These are phyloP conservation scores for Zizania palustris DNA, from an alignment of 202 grass and related monocot genomes.

Conservation along the genomic window DNA sequence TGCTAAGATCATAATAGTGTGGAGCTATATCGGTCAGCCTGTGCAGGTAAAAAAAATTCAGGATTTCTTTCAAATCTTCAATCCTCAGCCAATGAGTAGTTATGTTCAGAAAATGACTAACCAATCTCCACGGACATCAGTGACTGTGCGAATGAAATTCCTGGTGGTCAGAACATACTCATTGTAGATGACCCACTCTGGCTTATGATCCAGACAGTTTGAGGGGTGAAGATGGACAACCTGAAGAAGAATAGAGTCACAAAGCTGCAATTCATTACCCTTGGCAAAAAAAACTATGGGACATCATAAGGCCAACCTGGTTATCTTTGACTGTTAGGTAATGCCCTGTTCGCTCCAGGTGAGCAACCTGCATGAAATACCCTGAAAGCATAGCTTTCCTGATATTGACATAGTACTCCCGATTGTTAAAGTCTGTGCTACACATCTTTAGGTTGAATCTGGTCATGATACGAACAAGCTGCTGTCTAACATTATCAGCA, in stretches of 20 bases:
- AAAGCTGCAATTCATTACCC: conserved; percentile 2
- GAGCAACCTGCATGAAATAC: conserved; percentile 98
- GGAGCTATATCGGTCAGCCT: conserved; percentile 86
- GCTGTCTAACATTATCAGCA: conserved; percentile 92
- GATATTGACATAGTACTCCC: conserved; percentile 89
- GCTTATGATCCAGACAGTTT: conserved; percentile 88
- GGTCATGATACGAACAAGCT: conserved; percentile 94
- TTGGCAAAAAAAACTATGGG: background rate
- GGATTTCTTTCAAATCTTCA: conserved; percentile 27
- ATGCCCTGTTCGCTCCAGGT: conserved; percentile 85
- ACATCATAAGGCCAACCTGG: conserved; percentile 56
- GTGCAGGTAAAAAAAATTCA: conserved; percentile 15
- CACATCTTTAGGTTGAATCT: conserved; percentile 95
- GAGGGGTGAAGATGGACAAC: conserved; percentile 96
- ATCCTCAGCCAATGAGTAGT: background rate
- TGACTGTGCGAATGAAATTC: conserved; percentile 93
- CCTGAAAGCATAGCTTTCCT: conserved; percentile 86
- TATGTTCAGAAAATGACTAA: conserved; percentile 35
- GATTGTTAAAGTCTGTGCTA: conserved; percentile 81
- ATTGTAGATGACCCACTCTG: conserved; percentile 98
- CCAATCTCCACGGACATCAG: conserved; percentile 86
- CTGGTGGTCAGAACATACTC: conserved; percentile 92
- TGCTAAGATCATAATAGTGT: conserved; percentile 92
- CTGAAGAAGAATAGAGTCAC: conserved; percentile 34
- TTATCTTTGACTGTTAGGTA: conserved; percentile 95